phyloP scores from a whole-genome alignment of 169 alveolate species.

The Eimeria mitis region DNA sequence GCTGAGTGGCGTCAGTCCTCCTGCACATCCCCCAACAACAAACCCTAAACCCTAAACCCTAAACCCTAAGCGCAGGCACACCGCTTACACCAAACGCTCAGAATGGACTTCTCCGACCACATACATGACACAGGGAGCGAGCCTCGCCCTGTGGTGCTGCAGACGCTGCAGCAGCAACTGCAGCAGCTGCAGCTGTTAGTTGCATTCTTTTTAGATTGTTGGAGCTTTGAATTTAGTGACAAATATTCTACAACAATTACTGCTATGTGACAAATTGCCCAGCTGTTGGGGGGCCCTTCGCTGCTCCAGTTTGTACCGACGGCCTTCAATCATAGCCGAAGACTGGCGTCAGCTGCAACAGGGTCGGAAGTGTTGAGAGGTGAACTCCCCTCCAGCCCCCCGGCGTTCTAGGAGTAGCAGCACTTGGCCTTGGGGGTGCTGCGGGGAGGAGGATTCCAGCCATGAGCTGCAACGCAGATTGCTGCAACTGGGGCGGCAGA shows the following conservation, averaged over 20 bases:
- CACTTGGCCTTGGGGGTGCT: not conserved
- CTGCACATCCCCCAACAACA: not conserved
- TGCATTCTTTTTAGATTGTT: too few relatives aligned
- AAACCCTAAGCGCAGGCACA: not conserved
- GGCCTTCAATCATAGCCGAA: too few relatives aligned
- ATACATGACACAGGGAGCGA: not conserved
- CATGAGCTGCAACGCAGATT: not conserved
- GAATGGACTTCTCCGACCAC: not conserved
- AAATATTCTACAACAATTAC: too few relatives aligned
- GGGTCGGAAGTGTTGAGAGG: not conserved
- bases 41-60: not conserved
- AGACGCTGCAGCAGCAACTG: constrained; percentile 28
- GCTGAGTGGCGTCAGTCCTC: too few relatives aligned
- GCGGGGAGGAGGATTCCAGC: not conserved
- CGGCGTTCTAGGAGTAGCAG: not conserved
- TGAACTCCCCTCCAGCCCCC: not conserved
- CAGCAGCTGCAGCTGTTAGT: constrained; percentile 5
- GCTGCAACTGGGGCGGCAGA: too few relatives aligned
- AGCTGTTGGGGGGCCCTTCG: too few relatives aligned
- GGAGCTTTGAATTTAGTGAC: too few relatives aligned
- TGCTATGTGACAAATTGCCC: too few relatives aligned
- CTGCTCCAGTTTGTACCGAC: too few relatives aligned
- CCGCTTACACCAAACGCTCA: not conserved
- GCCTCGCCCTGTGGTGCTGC: constrained; percentile 12
- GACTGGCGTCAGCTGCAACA: too few relatives aligned